These are phyloP conservation scores for Leptographium flavum DNA, from an alignment of 2,329 filamentous ascomycete species.

Conservation along the genomic window DNA sequence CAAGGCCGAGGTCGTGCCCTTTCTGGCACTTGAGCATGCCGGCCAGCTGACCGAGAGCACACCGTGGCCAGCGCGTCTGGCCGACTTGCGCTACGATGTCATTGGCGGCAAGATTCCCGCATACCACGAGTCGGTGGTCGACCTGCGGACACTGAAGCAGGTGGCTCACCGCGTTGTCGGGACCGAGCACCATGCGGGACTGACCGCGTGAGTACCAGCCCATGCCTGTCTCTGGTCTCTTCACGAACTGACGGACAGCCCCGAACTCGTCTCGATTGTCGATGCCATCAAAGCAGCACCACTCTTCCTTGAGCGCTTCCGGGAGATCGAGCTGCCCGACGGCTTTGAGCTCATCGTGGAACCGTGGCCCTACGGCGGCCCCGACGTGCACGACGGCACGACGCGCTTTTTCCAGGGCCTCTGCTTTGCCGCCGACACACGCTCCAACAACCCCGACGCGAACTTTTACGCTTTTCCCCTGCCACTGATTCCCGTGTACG, in stretches of 20 bases:
- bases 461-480: slow-evolving; percentile 45
- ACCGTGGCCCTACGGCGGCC: slow-evolving; percentile 33
- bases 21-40: slow-evolving; percentile 25
- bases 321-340: slow-evolving; percentile 26
- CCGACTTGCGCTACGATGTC: slow-evolving; percentile 26
- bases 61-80: slow-evolving; percentile 12
- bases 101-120: slow-evolving; percentile 11
- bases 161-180: not conserved
- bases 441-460: slow-evolving; percentile 25
- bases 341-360: slow-evolving; percentile 32
- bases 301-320: slow-evolving; percentile 32
- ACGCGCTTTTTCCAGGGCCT: not conserved
- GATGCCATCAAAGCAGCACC: slow-evolving; percentile 18
- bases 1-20: slow-evolving; percentile 30
- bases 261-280: not conserved
- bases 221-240: not conserved
- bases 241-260: not conserved
- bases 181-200: slow-evolving; percentile 20
- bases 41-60: slow-evolving; percentile 13
- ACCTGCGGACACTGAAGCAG: not conserved
- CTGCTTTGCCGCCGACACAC: slow-evolving; percentile 19
- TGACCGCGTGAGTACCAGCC: slow-evolving; percentile 9
- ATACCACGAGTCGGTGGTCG: slow-evolving; percentile 12
- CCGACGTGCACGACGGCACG: not conserved
- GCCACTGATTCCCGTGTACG: slow-evolving; percentile 34